phyloP scores from a whole-genome alignment of 129 eudicot species.

The Flaveria ramosissima region DNA sequence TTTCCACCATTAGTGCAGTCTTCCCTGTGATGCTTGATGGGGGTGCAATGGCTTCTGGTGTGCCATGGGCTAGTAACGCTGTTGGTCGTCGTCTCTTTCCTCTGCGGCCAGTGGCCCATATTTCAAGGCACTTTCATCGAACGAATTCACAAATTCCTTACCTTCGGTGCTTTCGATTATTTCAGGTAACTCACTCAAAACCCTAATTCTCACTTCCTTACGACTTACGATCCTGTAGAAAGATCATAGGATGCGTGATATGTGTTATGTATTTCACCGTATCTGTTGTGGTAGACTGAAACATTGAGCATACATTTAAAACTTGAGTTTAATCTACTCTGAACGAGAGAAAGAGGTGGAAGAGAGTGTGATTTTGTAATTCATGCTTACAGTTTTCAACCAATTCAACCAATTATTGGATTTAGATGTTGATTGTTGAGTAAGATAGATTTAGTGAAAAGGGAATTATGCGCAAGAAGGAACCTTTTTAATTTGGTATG shows the following conservation, averaged over 20 bases:
- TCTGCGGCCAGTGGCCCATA: slow-evolving; percentile 97
- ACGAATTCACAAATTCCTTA: slow-evolving; percentile 61
- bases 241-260: too few species aligned
- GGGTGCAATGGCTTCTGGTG: slow-evolving; percentile 72
- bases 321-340: background rate
- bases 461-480: too few species aligned
- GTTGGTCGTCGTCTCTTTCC: slow-evolving; percentile 71
- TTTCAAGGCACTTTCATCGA: slow-evolving; percentile 83
- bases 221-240: background rate
- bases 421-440: too few species aligned
- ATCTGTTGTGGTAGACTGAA: background rate
- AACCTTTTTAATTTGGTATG: too few species aligned
- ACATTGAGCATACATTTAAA: background rate
- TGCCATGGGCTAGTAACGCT: slow-evolving; percentile 75
- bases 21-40: slow-evolving; percentile 41
- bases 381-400: too few species aligned
- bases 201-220: slow-evolving; percentile 5
- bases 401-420: too few species aligned
- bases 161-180: slow-evolving; percentile 86
- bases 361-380: too few species aligned
- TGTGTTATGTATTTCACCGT: background rate
- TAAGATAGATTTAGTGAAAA: too few species aligned
- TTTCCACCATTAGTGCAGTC: background rate
- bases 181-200: slow-evolving; percentile 45
- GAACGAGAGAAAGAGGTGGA: background rate